These are phyloP conservation scores for Pilatotrama ljubarskyi DNA, from an alignment of 768 basidiomycete species.

Conservation along the genomic window DNA sequence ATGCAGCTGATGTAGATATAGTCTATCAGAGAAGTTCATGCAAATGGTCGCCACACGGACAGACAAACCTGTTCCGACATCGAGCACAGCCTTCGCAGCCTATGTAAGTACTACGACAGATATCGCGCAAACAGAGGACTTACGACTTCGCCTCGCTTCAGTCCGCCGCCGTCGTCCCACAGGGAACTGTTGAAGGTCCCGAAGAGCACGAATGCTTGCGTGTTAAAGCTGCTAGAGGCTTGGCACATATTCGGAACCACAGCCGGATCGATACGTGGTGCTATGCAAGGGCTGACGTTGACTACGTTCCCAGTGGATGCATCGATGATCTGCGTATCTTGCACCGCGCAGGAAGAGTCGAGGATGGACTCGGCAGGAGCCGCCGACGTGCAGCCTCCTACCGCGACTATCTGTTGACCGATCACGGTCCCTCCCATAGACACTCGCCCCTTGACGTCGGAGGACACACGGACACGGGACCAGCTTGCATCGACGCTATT, in stretches of 20 bases:
- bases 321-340: constrained; percentile 59
- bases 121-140: constrained; percentile 24
- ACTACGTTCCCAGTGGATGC: constrained; percentile 37
- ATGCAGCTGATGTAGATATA: constrained; percentile 34
- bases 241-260: constrained; percentile 61
- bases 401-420: constrained; percentile 43
- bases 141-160: constrained; percentile 73
- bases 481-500: constrained; percentile 55
- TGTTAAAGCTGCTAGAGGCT: constrained; percentile 54
- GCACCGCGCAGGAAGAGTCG: constrained; percentile 52
- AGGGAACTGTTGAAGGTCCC: constrained; percentile 62
- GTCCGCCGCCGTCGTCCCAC: constrained; percentile 67
- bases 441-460: constrained; percentile 40
- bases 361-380: neutral
- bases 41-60: neutral
- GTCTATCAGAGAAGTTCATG: neutral
- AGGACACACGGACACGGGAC: constrained; percentile 44
- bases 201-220: constrained; percentile 69
- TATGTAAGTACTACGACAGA: neutral
- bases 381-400: constrained; percentile 57
- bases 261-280: constrained; percentile 58
- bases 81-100: constrained; percentile 55
- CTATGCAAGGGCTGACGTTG: constrained; percentile 55
- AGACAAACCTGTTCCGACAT: constrained; percentile 37
- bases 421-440: constrained; percentile 63